Evolutionary conservation across 2,329 filamentous ascomycete species (phyloP).

Genomic region (Talaromyces funiculosus): DNA sequence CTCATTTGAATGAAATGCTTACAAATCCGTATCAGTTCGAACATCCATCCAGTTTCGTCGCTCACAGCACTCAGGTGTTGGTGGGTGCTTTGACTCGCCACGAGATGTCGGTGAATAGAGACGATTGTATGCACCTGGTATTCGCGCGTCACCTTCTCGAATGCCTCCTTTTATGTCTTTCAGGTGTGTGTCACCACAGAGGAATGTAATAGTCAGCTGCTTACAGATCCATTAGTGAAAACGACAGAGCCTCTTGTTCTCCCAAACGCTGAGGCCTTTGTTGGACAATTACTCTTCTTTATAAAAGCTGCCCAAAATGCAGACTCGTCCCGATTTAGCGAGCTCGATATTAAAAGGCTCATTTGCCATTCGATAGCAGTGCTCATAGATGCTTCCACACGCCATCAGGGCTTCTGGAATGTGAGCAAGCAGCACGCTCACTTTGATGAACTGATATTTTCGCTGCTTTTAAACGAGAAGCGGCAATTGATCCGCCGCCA

Average conservation of each 20-base stretch:
- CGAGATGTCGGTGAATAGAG: conserved; percentile 46
- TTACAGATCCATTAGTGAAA: conserved; percentile 20
- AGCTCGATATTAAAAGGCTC: conserved; percentile 28
- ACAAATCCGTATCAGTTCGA: conserved; percentile 19
- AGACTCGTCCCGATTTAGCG: conserved; percentile 14
- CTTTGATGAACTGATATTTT: conserved; percentile 35
- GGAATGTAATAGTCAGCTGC: background rate
- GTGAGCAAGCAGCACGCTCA: conserved; percentile 35
- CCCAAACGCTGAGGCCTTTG: conserved; percentile 32
- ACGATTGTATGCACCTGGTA: conserved; percentile 43
- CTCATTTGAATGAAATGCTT: background rate
- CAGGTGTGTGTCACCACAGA: conserved; percentile 38
- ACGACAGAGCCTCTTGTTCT: conserved; percentile 26
- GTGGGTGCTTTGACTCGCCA: conserved; percentile 57
- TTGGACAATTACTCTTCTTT: conserved; percentile 31
- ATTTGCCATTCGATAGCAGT: conserved; percentile 43
- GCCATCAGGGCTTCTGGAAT: conserved; percentile 44
- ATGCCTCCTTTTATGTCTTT: conserved; percentile 51
- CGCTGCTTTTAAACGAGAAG: conserved; percentile 42
- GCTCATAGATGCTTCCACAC: conserved; percentile 45
- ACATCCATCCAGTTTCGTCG: conserved; percentile 33
- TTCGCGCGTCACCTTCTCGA: conserved; percentile 54
- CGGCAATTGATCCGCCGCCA: conserved; percentile 34
- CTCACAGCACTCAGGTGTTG: conserved; percentile 49
- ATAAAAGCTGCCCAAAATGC: conserved; percentile 25